Evolutionary conservation across 1,139 yeast species (phyloP), one percentile per base, ranked within the genome.

Genomic region (Debaryomyces nepalensis): DNA sequence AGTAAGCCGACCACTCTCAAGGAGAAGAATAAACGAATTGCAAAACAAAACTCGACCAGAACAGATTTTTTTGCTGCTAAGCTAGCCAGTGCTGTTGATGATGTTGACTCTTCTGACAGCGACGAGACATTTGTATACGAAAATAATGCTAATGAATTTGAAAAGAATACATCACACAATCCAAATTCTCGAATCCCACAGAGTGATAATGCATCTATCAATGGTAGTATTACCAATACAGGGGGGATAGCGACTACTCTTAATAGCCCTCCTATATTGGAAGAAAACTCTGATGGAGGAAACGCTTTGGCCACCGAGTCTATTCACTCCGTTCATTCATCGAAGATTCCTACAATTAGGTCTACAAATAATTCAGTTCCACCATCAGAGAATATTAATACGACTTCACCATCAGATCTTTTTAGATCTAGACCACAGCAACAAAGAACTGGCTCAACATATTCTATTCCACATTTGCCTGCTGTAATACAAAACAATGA

Each of bases 121-220:
- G 96, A 90, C 53, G 98, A 93, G 61, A 88, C 96, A 1, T 91
- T 91, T 72, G 97, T 91, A 9, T 91, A 91, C 60, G 97, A 90
- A 54, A 79, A 80, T 42, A 66, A 64, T 42, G 47, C 52, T 24
- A 54, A 59, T 42, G 61, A 59, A 16, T 54, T 48, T 33, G 53
- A 32, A 12, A 31, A 31, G 8, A 37, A 12, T n/a, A 12, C 37
- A 19, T 12, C 40, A 3, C 36, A 41, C 15, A 34, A 23, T 12
- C 42, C 33, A 9, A 30, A 26, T 21, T 26, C 27, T n/a, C 39
- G 33, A 8, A 22, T 42, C 4, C 22, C 40, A 10, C 42, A 37
- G 31, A 39, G 32, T 26, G 50, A 43, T n/a, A 41, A 33, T 27
- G 29, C 16, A 15, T 39, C 42, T 8, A 22, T 22, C 9, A 24